These are phyloP conservation scores for Erythrobasidium yunnanense DNA, from an alignment of 768 basidiomycete species.

Conservation along the genomic window DNA sequence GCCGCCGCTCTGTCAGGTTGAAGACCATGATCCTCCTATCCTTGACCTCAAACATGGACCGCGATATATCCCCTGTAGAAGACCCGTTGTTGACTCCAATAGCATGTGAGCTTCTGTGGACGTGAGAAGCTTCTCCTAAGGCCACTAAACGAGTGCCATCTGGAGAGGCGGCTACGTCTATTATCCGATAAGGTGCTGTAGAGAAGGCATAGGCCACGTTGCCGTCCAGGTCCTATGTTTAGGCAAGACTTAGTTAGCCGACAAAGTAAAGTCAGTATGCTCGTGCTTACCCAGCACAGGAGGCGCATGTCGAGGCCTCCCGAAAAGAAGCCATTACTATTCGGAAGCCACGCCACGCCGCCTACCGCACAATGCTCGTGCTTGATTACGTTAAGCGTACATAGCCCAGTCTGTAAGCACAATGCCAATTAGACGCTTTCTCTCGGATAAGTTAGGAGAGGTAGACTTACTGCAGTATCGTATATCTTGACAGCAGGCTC, in stretches of 20 bases:
- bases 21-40: conserved; percentile 60
- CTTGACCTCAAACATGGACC: conserved; percentile 30
- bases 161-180: conserved; percentile 75
- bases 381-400: conserved; percentile 52
- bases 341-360: conserved; percentile 74
- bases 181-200: conserved; percentile 62
- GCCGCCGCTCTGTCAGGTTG: conserved; percentile 57
- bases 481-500: conserved; percentile 77
- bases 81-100: conserved; percentile 30
- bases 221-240: conserved; percentile 61
- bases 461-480: conserved; percentile 61
- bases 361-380: conserved; percentile 74
- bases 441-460: not conserved
- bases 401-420: conserved; percentile 56
- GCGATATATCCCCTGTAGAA: conserved; percentile 6
- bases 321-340: conserved; percentile 80
- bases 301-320: conserved; percentile 75
- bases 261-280: not conserved
- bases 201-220: conserved; percentile 61
- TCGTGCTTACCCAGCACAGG: conserved; percentile 59
- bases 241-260: conserved; percentile 13
- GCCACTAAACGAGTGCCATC: conserved; percentile 72
- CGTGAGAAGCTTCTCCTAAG: conserved; percentile 48
- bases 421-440: not conserved
- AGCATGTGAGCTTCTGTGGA: conserved; percentile 32